Percentiles rank a stretch among this genome's conserved stretches.
These are phyloP conservation scores for Sclerotinia sclerotiorum DNA, from an alignment of 2,329 filamentous ascomycete genomes.

Conservation along the genomic window DNA sequence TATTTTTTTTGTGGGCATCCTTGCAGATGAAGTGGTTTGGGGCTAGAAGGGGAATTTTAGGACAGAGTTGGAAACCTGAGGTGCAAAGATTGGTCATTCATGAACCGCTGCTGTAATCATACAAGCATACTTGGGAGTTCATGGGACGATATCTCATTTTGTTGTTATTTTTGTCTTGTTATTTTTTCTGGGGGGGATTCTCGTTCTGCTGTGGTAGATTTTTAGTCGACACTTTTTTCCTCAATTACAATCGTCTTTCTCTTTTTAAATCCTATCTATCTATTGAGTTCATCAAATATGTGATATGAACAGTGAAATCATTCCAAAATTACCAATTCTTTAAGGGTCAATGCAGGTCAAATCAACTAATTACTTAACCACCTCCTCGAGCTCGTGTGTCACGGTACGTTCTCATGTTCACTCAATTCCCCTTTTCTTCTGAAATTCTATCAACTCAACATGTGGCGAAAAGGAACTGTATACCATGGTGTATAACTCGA, in stretches of 20 bases:
- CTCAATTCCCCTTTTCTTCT: neutral
- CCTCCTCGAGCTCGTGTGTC: neutral
- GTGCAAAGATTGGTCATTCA: constrained; percentile 15
- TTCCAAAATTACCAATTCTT: neutral
- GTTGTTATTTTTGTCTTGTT: constrained; percentile 17
- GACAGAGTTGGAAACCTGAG: constrained; percentile 1
- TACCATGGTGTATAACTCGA: neutral
- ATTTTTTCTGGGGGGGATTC: neutral
- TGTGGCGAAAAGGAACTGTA: neutral
- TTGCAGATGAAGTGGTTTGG: constrained; percentile 14
- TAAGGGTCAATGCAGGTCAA: neutral
- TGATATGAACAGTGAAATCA: constrained; percentile 15
- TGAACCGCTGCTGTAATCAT: constrained; percentile 23
- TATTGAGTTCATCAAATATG: neutral
- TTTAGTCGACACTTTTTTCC: constrained; percentile 22
- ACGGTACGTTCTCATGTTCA: neutral
- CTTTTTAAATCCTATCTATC: neutral
- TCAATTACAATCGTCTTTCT: constrained; percentile 12
- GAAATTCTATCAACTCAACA: neutral
- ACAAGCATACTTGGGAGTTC: constrained; percentile 25
- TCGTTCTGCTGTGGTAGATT: constrained; percentile 24
- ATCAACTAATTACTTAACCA: neutral
- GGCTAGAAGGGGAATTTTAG: constrained; percentile 13
- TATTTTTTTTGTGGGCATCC: constrained; percentile 15
- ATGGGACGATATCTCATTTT: constrained; percentile 19